Evolutionary conservation across 1,284 basidiomycete species (phyloP), one percentile per base, ranked within the genome.

Genomic region (Moesziomyces aphidis): DNA sequence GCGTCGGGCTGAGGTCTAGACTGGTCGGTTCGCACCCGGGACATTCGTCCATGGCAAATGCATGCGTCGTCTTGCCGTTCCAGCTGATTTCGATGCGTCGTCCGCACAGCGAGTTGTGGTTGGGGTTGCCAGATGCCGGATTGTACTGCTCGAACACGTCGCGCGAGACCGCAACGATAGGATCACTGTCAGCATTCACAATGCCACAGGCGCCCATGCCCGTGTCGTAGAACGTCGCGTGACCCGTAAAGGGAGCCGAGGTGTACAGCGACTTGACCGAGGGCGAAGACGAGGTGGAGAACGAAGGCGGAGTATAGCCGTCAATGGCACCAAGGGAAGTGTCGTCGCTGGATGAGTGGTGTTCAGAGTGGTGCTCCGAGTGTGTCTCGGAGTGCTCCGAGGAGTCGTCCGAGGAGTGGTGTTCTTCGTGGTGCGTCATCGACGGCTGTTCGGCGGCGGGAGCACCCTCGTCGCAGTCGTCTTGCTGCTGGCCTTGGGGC

Each of bases 1-100:
- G 88, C 45, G 89, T 88, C 5, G 85, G 82, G 13, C 91, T 91
- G 63, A 95, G 87, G 86, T 97, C 94, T 56, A 96, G 88, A 44
- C 88, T 92, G 23, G 88, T 89, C 44, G 83, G 87, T 1, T 89
- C 89, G 80, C 93, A 94, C n/a, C 88, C 89, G 53, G 88, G 89
- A 82, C 92, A 93, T 89, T 70, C 87, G 80, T 93, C 92, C 77
- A 87, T 87, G 65, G 93, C 89, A 6, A 84, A 86, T 0, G 92
- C 92, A 4, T 81, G 73, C 2, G 88, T 86, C 0, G 88, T 88
- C 17, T 87, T 71, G 15, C 67, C 60, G 79, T 88, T 89, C 66
- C 76, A 73, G 1, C 86, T 85, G 79, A 94, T 91, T n/a, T 88
- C 89, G 74, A 93, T 89, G 19, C 77, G 79, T 81, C 89, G 85